phyloP scores from a whole-genome alignment of 2,329 filamentous ascomycete genomes.

The Neofusicoccum cordaticola region DNA sequence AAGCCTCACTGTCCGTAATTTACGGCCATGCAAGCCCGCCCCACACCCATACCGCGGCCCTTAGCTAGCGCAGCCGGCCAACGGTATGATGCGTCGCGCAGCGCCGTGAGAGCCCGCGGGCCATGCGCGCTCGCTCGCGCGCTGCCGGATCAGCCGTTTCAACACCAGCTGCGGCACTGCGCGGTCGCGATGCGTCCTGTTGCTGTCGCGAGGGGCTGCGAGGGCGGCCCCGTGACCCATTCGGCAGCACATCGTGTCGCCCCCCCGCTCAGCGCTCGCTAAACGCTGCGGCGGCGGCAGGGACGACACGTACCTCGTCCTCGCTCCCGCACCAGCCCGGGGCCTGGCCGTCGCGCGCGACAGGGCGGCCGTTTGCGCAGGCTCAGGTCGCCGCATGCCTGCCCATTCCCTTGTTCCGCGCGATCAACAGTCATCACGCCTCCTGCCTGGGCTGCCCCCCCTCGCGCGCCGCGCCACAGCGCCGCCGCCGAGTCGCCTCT shows the following conservation, averaged over 20 bases:
- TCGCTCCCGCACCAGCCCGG: constrained; percentile 2
- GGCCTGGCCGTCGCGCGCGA: not conserved
- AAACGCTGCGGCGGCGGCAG: constrained; percentile 1
- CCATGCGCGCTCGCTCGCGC: not conserved
- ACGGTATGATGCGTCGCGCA: constrained; percentile 12
- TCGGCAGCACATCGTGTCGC: not conserved
- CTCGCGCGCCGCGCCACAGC: constrained; percentile 9
- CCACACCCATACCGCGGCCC: constrained; percentile 12
- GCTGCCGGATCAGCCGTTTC: not conserved
- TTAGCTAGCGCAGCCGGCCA: constrained; percentile 9
- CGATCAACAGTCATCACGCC: constrained; percentile 12
- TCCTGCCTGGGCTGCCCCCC: not conserved
- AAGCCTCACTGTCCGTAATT: constrained; percentile 12
- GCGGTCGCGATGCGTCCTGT: not conserved
- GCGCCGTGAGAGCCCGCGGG: not conserved
- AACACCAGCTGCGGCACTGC: not conserved
- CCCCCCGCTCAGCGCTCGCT: constrained; percentile 6
- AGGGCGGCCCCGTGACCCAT: constrained; percentile 1
- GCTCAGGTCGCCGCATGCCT: constrained; percentile 9
- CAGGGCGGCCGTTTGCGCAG: constrained; percentile 7
- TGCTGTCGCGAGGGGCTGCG: not conserved
- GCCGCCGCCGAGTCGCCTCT: constrained; percentile 6
- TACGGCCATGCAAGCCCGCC: constrained; percentile 6
- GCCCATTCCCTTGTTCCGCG: not conserved
- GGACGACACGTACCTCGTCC: not conserved